Base-by-base conservation (phyloP, 805 yeast species). In the Jamesozyma rosinii region DNA sequence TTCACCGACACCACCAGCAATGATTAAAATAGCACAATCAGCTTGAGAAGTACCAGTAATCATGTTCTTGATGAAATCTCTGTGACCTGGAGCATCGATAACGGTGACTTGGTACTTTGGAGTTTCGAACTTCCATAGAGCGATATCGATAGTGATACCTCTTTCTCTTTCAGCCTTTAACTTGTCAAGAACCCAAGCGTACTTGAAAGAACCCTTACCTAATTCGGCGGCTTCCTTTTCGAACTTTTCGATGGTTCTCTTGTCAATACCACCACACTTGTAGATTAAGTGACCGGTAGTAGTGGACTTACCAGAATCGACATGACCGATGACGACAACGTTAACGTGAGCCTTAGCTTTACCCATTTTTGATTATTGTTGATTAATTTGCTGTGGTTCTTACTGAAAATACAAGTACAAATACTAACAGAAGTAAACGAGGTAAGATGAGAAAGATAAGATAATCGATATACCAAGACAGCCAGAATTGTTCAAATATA, bases 311-410 rank as follows among this genome's bases (percentile, higher is more conserved):
- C 92, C 92, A 66, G 97, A 89, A 77, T 90, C 98, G 97, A 92
- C 98, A 95, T 90, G 97, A 76, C 97, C 95, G 82, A 90, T 90
- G 71, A 92, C 97, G 75, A 92, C 98, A 77, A 90, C 95, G 95
- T 90, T 90, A 79, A 90, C 85, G 85, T 90, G 97, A 75, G 78
- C 67, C 83, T 90, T 89, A 68, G 81, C 95, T 76, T 87, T 87
- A 81, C 44, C 44, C 44, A 41, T 41, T 41, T 36, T 41, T 19
- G 22, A 21, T 35, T n/a, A 20, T 5, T 22, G 4, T 18, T 4
- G 15, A 24, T 24, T 29, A 19, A 26, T 29, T 20, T 30, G 11
- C 3, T 19, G 17, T 8, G 9, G 20, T 17, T 18, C 30, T 6
- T 17, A 2, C 15, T 15, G 2, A 15, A 45, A 36, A 15, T n/a